A percentile compares a stretch with the other conserved stretches of the same genome.
Evolutionary conservation across 768 basidiomycete genomes (phyloP).

Genomic region (Pleurotus djamor): DNA sequence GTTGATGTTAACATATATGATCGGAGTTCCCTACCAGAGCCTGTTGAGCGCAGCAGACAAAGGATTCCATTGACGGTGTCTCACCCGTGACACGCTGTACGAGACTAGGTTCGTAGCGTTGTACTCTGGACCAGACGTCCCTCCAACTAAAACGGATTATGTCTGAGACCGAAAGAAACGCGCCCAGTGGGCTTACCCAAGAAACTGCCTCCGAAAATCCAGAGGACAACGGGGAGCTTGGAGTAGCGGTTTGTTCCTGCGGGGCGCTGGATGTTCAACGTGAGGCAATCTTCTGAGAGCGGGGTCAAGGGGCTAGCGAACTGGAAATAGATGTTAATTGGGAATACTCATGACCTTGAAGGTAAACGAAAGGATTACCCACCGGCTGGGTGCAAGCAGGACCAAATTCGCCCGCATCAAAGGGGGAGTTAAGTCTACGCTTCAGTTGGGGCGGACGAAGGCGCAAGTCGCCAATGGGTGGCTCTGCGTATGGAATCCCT

Average conservation of each 20-base stretch:
- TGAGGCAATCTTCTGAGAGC: constrained; percentile 44
- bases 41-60: neutral
- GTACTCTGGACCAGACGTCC: constrained; percentile 16
- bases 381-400: constrained; percentile 19
- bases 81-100: constrained; percentile 19
- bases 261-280: constrained; percentile 41
- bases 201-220: constrained; percentile 11
- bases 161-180: neutral
- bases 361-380: too few species aligned
- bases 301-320: neutral
- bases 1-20: constrained; percentile 46
- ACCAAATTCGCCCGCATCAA: constrained; percentile 21
- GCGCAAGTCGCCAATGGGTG: neutral
- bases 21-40: constrained; percentile 28
- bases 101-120: constrained; percentile 25
- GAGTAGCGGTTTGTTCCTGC: constrained; percentile 12
- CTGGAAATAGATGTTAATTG: too few species aligned
- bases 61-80: neutral
- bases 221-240: constrained; percentile 7
- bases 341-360: too few species aligned
- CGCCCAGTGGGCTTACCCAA: constrained; percentile 6
- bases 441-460: neutral
- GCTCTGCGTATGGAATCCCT: neutral
- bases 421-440: constrained; percentile 5
- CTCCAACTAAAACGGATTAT: constrained; percentile 7